Conservation (phyloP, 352 stramenopile species). For the Thalassiosira exigua region DNA sequence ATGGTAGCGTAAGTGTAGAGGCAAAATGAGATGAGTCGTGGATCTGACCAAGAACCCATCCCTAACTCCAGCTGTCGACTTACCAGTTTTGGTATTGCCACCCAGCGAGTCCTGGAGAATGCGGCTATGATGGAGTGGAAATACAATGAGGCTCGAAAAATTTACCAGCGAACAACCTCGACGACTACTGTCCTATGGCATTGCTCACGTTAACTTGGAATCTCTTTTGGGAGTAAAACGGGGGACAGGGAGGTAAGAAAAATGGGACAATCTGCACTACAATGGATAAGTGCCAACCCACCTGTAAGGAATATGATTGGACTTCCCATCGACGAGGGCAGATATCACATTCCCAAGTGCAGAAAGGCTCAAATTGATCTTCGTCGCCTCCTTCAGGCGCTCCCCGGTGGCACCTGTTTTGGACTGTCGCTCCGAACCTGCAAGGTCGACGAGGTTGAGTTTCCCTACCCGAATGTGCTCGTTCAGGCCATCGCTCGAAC, state of each 20-base stretch:
- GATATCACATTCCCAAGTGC: constrained; percentile 91
- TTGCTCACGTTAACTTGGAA: too few relatives aligned
- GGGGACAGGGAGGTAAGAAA: not conserved
- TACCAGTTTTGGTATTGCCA: constrained; percentile 94
- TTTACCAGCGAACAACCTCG: too few relatives aligned
- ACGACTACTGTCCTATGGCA: too few relatives aligned
- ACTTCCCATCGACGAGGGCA: constrained; percentile 89
- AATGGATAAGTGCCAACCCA: too few relatives aligned
- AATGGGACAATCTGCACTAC: not conserved
- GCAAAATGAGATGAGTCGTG: not conserved
- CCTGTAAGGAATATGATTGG: constrained; percentile 76
- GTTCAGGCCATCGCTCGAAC: constrained; percentile 79
- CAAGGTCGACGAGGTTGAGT: constrained; percentile 96
- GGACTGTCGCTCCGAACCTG: constrained; percentile 90
- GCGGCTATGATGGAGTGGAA: too few relatives aligned
- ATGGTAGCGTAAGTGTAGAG: too few relatives aligned
- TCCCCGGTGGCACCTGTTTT: constrained; percentile 96
- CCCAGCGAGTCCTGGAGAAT: constrained; percentile 95
- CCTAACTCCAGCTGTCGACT: constrained; percentile 88
- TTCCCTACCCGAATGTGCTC: constrained; percentile 95
- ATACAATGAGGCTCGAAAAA: too few relatives aligned
- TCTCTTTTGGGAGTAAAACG: too few relatives aligned
- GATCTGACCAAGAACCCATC: constrained; percentile 23
- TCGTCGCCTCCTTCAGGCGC: constrained; percentile 93
- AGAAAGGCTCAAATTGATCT: constrained; percentile 92